Evolutionary conservation across 2,329 filamentous ascomycete species (phyloP).

Genomic region (Trichoderma gracile): DNA sequence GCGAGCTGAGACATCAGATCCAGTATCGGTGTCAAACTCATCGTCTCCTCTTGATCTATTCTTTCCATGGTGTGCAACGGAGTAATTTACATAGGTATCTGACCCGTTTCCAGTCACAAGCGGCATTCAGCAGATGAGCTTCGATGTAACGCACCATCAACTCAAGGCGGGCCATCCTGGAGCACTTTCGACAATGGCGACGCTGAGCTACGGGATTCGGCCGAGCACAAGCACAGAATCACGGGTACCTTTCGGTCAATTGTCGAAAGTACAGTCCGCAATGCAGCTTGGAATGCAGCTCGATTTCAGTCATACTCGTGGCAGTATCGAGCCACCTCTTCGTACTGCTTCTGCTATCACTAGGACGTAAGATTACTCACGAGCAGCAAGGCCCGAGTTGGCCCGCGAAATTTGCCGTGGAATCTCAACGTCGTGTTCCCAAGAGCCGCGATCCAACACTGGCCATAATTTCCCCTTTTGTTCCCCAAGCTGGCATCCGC

Average conservation of each 20-base stretch:
- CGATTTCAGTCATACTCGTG: neutral
- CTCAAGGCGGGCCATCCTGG: neutral
- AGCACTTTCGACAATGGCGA: neutral
- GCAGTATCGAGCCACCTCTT: neutral
- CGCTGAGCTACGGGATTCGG: neutral
- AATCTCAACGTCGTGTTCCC: neutral
- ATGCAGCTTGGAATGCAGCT: neutral
- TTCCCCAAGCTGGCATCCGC: conserved; percentile 2
- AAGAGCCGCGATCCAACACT: neutral
- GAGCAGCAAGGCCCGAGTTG: neutral
- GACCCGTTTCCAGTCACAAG: neutral
- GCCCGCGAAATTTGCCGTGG: neutral
- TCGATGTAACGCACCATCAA: conserved; percentile 1
- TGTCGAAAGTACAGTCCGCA: neutral
- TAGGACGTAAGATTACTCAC: neutral
- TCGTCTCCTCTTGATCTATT: no score
- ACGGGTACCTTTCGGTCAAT: neutral
- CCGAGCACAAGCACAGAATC: neutral
- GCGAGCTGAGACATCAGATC: no score
- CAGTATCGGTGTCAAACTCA: no score
- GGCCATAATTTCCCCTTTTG: neutral
- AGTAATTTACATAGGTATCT: neutral
- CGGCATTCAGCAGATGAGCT: neutral
- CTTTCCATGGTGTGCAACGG: no score
- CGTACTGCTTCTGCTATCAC: neutral